phyloP scores from a whole-genome alignment of 2,329 filamentous ascomycete species.

The Graphilbum ipis-grandicollis region DNA sequence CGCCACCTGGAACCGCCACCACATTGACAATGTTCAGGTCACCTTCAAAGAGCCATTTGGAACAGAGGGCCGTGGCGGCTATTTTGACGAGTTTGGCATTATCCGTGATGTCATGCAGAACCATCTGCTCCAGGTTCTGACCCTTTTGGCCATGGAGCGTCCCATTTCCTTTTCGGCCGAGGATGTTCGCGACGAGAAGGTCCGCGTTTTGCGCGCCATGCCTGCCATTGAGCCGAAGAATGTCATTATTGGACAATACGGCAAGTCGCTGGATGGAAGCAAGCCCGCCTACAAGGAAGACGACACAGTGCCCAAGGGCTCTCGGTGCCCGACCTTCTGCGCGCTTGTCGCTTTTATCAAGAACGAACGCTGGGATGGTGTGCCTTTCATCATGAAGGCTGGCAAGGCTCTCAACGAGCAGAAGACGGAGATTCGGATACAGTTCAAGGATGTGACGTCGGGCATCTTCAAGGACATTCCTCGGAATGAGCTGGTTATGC shows the following conservation, averaged over 20 bases:
- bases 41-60: constrained; percentile 99
- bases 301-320: constrained; percentile 93
- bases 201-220: constrained; percentile 85
- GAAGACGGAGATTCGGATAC: constrained; percentile 97
- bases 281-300: constrained; percentile 99
- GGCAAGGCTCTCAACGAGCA: constrained; percentile 98
- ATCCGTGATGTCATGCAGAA: constrained; percentile 99
- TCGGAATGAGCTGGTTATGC: constrained; percentile 96
- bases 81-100: constrained; percentile 99
- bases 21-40: constrained; percentile 99
- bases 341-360: constrained; percentile 97
- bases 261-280: constrained; percentile 83
- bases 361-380: constrained; percentile 98
- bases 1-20: constrained; percentile 96
- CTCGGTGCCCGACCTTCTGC: constrained; percentile 94
- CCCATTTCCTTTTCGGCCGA: constrained; percentile 96
- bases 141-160: constrained; percentile 91
- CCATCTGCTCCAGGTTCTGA: constrained; percentile 91
- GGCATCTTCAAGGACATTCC: constrained; percentile 99
- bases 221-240: constrained; percentile 96
- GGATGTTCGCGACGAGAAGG: constrained; percentile 97
- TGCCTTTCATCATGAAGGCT: constrained; percentile 98
- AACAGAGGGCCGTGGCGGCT: constrained; percentile 91
- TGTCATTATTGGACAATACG: constrained; percentile 98
- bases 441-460: constrained; percentile 98